Conservation (phyloP, 768 basidiomycete species). For the Tylopilus cervinicoccineus region DNA sequence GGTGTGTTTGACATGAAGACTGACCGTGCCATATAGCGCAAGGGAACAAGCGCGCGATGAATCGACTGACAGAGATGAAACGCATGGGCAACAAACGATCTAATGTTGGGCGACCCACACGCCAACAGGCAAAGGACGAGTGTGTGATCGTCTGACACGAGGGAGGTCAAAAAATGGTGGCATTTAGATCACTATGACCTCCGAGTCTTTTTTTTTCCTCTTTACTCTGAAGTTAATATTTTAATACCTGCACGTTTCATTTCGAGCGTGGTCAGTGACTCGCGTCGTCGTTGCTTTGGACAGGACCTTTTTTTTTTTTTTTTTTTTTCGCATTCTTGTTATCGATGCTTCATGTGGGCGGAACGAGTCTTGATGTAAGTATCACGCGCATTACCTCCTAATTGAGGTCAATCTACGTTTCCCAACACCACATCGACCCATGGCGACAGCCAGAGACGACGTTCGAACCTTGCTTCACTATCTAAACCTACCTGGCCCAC, state of each 20-base stretch:
- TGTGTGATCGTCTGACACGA: conserved; percentile 75
- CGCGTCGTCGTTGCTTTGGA: conserved; percentile 6
- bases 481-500: neutral
- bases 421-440: conserved; percentile 8
- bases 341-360: conserved; percentile 13
- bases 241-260: conserved; percentile 14
- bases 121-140: conserved; percentile 91
- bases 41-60: conserved; percentile 98
- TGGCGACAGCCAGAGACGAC: conserved; percentile 28
- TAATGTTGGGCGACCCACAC: conserved; percentile 79
- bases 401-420: neutral
- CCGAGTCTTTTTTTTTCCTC: neutral
- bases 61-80: conserved; percentile 92
- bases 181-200: conserved; percentile 8
- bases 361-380: neutral
- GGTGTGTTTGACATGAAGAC: neutral
- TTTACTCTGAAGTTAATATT: neutral
- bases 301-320: conserved; percentile 1
- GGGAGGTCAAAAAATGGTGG: conserved; percentile 2
- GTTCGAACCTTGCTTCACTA: conserved; percentile 17
- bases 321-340: conserved; percentile 12
- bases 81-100: conserved; percentile 76
- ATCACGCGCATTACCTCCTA: conserved; percentile 14
- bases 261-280: conserved; percentile 5
- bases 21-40: conserved; percentile 64